Base-by-base conservation (phyloP, 2,329 filamentous ascomycete species). In the Paraphoma chrysanthemicola region DNA sequence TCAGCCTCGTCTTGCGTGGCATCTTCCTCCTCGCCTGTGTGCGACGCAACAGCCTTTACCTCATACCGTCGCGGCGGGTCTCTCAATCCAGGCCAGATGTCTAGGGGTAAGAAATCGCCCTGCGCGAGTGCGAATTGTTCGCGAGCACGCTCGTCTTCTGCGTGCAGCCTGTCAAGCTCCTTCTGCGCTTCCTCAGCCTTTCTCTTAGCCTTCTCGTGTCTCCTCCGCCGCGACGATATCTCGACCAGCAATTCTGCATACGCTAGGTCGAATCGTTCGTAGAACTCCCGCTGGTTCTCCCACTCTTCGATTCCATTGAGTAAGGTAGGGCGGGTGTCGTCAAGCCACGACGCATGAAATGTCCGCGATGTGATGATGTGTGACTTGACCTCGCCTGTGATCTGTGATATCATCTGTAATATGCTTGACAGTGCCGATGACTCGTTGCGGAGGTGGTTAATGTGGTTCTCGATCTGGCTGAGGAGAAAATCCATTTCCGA, bases 221-320 rank as follows among this genome's bases (percentile, higher is more conserved):
- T 86, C 12, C 84, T 81, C 57, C 86, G 87, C 9, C 95, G 85
- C 23, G 95, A 84, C 50, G 90, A 89, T 6, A 93, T 89, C 75
- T 99, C 95, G 1, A 96, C 83, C 23, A 97, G 84, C 11, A 99
- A 81, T 17, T 89, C 88, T 64, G 92, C 90, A 71, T 99, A 98
- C 0, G 93, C 92, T 50, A 87, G 85, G 17, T 91, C 83, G 69
- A 98, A 99, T 16, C 90, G 88, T 58, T 94, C 90, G 76, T 97
- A 98, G 67, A 97, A 92, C n/a, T 86, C 82, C 10, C 88, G 84
- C 67, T 97, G 85, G 18, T 87, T 86, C 49, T 90, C 87, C 76
- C 98, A 89, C 69, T 96, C 92, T 9, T 84, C 80, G 41, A 97
- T 73, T 23, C 75, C 75, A 31, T 85, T 65, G 88, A 90, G 82